Conservation (phyloP, 805 yeast genomes). For the Saccharomycopsis schoenii region DNA sequence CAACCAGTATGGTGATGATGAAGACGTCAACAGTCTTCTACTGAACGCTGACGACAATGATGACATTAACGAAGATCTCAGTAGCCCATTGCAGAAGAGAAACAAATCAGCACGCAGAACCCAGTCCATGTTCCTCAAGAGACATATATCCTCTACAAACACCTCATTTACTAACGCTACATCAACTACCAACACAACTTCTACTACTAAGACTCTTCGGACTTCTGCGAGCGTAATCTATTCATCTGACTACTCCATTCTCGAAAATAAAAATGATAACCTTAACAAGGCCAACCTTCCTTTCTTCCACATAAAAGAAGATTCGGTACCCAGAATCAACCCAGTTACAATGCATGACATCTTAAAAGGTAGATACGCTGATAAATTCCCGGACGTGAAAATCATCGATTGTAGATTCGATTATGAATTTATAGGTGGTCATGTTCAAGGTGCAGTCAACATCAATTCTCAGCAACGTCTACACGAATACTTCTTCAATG, state of each 20-base stretch:
- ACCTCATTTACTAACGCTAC: slow-evolving; percentile 20
- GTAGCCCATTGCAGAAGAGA: background rate
- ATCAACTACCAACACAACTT: background rate
- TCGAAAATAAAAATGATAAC: slow-evolving; percentile 14
- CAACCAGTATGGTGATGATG: slow-evolving; percentile 1
- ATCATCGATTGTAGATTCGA: slow-evolving; percentile 87
- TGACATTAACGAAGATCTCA: slow-evolving; percentile 16
- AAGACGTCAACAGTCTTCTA: slow-evolving; percentile 18
- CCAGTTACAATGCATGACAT: slow-evolving; percentile 34
- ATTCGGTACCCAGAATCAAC: slow-evolving; percentile 45
- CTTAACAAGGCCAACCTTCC: slow-evolving; percentile 28
- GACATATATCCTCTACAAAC: background rate
- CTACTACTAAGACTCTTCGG: slow-evolving; percentile 4
- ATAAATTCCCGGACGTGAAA: slow-evolving; percentile 44
- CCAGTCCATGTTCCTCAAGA: background rate
- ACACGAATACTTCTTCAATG: slow-evolving; percentile 42
- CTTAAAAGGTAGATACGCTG: slow-evolving; percentile 28
- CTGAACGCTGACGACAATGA: slow-evolving; percentile 18
- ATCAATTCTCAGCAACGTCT: slow-evolving; percentile 60
- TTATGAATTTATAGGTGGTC: slow-evolving; percentile 91
- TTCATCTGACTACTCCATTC: background rate
- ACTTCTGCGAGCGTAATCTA: background rate
- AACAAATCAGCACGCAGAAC: background rate
- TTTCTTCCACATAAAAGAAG: slow-evolving; percentile 39
- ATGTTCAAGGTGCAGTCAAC: slow-evolving; percentile 74